A percentile compares a stretch with the other conserved stretches of the same genome.
Evolutionary conservation across 768 basidiomycete species (phyloP).

Genomic region (Psilocybe tampanensis): DNA sequence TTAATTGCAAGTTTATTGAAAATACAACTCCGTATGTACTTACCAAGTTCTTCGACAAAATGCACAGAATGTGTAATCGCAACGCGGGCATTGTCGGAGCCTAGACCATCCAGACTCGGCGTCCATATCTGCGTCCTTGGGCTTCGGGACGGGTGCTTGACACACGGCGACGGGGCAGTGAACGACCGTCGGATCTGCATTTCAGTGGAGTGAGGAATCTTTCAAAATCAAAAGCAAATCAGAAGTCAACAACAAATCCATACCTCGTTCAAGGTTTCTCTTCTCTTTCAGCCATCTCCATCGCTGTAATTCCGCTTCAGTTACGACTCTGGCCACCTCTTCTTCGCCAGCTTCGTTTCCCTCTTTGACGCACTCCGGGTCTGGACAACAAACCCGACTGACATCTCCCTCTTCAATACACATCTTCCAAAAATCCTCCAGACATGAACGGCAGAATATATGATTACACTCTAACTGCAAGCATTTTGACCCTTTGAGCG

Average conservation of each 20-base stretch:
- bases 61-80: conserved; percentile 80
- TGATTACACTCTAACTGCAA: conserved; percentile 72
- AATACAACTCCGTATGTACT: conserved; percentile 47
- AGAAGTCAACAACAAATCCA: neutral
- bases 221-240: conserved; percentile 10
- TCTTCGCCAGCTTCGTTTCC: conserved; percentile 63
- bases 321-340: conserved; percentile 72
- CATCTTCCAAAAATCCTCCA: conserved; percentile 81
- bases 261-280: conserved; percentile 71
- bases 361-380: conserved; percentile 75
- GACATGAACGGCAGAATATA: conserved; percentile 82
- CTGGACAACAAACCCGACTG: conserved; percentile 77
- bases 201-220: neutral
- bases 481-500: conserved; percentile 76
- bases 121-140: conserved; percentile 46
- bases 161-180: conserved; percentile 83
- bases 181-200: conserved; percentile 49
- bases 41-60: conserved; percentile 84
- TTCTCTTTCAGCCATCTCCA: conserved; percentile 84
- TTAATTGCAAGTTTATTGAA: conserved; percentile 2
- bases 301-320: conserved; percentile 62
- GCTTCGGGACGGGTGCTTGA: conserved; percentile 75
- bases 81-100: conserved; percentile 70
- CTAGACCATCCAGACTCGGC: conserved; percentile 72
- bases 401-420: conserved; percentile 83